Conservation (phyloP, 2,329 filamentous ascomycete genomes). For the Penicillium sp. region DNA sequence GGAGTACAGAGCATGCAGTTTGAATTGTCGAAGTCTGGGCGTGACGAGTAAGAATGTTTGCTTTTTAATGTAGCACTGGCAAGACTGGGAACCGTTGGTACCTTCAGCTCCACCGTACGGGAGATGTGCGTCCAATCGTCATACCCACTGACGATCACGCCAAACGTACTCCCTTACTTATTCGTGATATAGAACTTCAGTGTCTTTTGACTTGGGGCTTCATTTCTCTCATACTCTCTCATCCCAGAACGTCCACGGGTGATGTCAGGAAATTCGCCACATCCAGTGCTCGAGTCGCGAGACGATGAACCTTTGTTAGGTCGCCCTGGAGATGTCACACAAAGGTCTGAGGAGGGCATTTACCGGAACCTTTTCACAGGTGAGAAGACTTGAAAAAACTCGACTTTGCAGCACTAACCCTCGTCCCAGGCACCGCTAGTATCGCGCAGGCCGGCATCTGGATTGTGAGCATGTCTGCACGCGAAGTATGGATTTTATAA, state of each 20-base stretch:
- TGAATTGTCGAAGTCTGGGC: too few relatives aligned
- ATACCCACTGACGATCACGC: conserved; percentile 6
- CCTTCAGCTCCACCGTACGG: conserved; percentile 1
- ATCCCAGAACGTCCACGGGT: neutral
- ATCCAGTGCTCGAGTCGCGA: conserved; percentile 39
- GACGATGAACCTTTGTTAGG: conserved; percentile 74
- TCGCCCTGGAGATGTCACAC: conserved; percentile 70
- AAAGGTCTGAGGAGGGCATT: conserved; percentile 65
- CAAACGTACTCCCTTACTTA: neutral
- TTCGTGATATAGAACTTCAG: neutral
- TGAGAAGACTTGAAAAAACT: conserved; percentile 38
- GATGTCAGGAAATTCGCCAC: conserved; percentile 70
- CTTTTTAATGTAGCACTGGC: neutral
- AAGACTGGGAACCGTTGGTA: neutral
- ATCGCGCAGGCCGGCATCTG: conserved; percentile 77
- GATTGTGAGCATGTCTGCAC: conserved; percentile 54
- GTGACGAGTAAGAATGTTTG: neutral
- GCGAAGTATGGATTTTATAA: neutral
- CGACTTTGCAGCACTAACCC: neutral
- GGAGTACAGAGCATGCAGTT: too few relatives aligned
- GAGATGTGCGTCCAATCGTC: conserved; percentile 1
- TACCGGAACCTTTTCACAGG: conserved; percentile 74
- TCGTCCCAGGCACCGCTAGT: conserved; percentile 69
- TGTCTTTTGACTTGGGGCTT: neutral
- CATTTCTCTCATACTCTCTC: neutral